These are phyloP conservation scores for Bipolaris zeicola DNA, from an alignment of 2,329 filamentous ascomycete genomes.

Conservation along the genomic window DNA sequence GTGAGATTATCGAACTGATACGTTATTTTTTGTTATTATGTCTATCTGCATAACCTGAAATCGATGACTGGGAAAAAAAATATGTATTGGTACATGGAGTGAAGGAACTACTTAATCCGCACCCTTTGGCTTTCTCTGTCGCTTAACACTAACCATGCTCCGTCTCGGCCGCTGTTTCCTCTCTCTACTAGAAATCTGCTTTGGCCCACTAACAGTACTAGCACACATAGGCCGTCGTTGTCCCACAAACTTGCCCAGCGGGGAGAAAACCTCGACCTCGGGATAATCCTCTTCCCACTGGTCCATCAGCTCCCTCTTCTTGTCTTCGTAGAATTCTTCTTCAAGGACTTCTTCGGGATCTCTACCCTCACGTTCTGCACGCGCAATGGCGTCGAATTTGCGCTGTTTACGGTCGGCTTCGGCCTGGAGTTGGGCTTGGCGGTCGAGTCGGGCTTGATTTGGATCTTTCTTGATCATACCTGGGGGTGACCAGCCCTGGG, in stretches of 20 bases:
- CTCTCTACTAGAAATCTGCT: constrained; percentile 56
- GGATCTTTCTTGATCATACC: constrained; percentile 57
- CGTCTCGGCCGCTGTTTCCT: constrained; percentile 64
- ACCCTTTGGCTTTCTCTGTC: constrained; percentile 33
- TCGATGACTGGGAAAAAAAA: neutral
- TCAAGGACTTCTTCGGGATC: constrained; percentile 42
- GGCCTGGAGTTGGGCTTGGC: constrained; percentile 12
- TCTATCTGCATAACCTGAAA: no score
- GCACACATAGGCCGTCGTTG: constrained; percentile 71
- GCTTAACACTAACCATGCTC: constrained; percentile 66
- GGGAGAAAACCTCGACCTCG: constrained; percentile 81
- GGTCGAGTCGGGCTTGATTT: constrained; percentile 30
- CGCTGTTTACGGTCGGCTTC: constrained; percentile 20
- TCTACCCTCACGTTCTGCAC: constrained; percentile 13
- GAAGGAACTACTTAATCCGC: neutral
- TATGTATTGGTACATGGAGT: neutral
- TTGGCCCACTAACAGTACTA: constrained; percentile 65
- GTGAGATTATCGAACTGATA: no score
- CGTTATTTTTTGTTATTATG: no score
- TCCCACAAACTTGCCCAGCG: constrained; percentile 80
- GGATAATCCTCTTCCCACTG: constrained; percentile 58
- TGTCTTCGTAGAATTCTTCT: constrained; percentile 26
- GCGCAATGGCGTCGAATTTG: constrained; percentile 28
- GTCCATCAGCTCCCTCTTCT: constrained; percentile 19
- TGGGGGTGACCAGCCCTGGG: constrained; percentile 37